Evolutionary conservation across 306 rosid species (phyloP), one percentile per base, ranked within the genome.

Genomic region (Glycyrrhiza uralensis): DNA sequence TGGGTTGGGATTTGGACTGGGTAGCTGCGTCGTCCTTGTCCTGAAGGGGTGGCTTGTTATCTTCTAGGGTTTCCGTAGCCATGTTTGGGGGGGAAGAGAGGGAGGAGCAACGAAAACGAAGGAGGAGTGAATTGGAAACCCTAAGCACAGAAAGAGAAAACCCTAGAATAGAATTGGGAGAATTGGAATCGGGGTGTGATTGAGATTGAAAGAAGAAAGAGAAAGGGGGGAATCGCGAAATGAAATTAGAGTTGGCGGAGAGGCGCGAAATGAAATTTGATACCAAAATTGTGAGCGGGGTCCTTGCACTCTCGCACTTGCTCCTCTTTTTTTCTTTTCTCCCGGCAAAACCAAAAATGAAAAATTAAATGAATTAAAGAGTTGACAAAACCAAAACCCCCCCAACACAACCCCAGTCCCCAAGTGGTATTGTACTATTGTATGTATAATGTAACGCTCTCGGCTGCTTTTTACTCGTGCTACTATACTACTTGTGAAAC

Each of bases 11-110:
- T 55, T 66, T 14, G 33, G 29, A 6, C 1, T 8, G 50, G 15
- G 1, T n/a, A n/a, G n/a, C n/a, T n/a, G n/a, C 50, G 29, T 61
- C 80, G 8, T 56, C 73, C 18, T 79, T 56, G 22, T 41, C 85
- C 8, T 39, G 75, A 5, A 49, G 26, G 11, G 85, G 84, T 61
- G 87, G 74, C 19, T 80, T 81, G 81, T 44, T 79, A 55, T 86
- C 96, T 32, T 87, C 92, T 85, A 82, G 85, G 87, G 85, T 80
- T 75, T 80, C 96, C 41, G 92, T 69, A 29, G 96, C 94, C 97
- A 94, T 94, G 76, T 9, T 30, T 28, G 26, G 29, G 38, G 29
- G 38, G 12, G 22, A 1, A 51, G 36, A 6, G 15, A 1, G 24
- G 1, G 33, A 15, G 32, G 36, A 29, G 14, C 5, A 38, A 12